Conservation (phyloP, 768 basidiomycete genomes). For the Xerocomus potaroensis region DNA sequence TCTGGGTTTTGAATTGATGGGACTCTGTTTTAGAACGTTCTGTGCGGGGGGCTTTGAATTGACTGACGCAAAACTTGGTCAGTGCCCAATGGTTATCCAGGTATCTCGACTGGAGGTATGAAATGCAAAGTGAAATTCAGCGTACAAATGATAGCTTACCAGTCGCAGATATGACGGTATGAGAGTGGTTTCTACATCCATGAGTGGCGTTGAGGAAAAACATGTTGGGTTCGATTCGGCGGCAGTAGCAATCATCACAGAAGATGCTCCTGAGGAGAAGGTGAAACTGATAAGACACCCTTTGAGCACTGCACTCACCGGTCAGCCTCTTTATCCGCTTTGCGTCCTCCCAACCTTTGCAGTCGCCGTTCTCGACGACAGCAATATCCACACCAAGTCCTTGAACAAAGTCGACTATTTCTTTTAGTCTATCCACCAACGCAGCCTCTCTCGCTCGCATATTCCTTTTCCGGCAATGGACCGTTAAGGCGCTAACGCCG, state of each 20-base stretch:
- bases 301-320: conserved; percentile 40
- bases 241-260: conserved; percentile 94
- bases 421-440: conserved; percentile 68
- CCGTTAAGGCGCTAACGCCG: conserved; percentile 84
- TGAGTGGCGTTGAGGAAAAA: conserved; percentile 66
- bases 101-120: conserved; percentile 56
- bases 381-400: conserved; percentile 73
- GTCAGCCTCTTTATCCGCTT: conserved; percentile 70
- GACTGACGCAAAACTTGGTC: conserved; percentile 83
- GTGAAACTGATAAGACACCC: not conserved
- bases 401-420: conserved; percentile 84
- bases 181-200: conserved; percentile 64
- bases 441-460: conserved; percentile 86
- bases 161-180: conserved; percentile 72
- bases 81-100: conserved; percentile 75
- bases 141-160: conserved; percentile 34
- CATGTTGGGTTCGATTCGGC: conserved; percentile 92
- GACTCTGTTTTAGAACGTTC: conserved; percentile 56
- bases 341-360: conserved; percentile 72
- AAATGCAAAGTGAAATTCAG: conserved; percentile 1
- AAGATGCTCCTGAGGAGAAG: conserved; percentile 59
- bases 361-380: conserved; percentile 94
- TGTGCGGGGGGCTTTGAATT: conserved; percentile 69
- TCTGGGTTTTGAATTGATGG: conserved; percentile 46
- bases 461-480: conserved; percentile 90